phyloP scores from a whole-genome alignment of 768 basidiomycete genomes.

The Neoboletus subvelutipes region DNA sequence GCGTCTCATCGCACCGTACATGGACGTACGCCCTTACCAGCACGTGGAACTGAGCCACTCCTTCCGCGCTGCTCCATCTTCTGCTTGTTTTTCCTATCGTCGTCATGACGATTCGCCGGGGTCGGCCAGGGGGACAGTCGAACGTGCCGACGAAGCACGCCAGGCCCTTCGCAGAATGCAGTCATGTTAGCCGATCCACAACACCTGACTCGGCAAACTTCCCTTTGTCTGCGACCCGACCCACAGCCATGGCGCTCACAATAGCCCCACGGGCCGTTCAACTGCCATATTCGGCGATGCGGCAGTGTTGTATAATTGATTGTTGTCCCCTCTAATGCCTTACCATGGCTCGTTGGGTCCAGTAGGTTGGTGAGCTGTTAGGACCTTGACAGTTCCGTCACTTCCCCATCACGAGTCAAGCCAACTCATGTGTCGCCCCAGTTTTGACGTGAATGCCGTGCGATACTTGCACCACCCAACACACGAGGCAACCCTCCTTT shows the following conservation, averaged over 20 bases:
- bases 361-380: neutral
- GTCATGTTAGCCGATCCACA: neutral
- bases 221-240: neutral
- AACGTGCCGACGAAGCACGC: neutral
- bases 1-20: neutral
- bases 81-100: neutral
- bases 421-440: neutral
- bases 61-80: neutral
- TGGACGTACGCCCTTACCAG: neutral
- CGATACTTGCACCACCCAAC: neutral
- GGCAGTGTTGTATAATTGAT: neutral
- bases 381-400: no score
- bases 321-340: neutral
- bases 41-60: neutral
- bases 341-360: neutral
- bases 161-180: no score
- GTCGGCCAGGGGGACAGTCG: neutral
- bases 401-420: neutral
- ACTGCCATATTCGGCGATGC: neutral
- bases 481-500: conserved; percentile 24
- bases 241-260: neutral
- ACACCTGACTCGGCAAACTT: neutral
- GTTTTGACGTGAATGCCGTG: conserved; percentile 4
- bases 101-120: conserved; percentile 3
- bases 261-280: neutral